Evolutionary conservation across 495 filamentous ascomycete genomes (phyloP).

Genomic region (Lophiostoma macrostomum): DNA sequence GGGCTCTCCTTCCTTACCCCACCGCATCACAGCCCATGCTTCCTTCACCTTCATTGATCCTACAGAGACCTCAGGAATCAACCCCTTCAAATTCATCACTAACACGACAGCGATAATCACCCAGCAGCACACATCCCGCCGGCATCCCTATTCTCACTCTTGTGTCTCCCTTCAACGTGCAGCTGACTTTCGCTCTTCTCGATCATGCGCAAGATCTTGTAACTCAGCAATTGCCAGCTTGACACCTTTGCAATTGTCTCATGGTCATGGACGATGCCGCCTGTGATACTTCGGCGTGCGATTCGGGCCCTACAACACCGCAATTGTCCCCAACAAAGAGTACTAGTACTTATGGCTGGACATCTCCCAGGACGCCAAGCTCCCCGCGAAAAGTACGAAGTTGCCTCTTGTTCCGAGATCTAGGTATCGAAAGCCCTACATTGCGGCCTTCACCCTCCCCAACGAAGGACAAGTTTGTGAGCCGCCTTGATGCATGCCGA

Average conservation of each 20-base stretch:
- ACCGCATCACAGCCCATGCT: not conserved
- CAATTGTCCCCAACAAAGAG: constrained; percentile 25
- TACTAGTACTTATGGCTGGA: constrained; percentile 19
- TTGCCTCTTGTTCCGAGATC: constrained; percentile 19
- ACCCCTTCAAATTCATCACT: constrained; percentile 17
- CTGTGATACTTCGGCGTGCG: not conserved
- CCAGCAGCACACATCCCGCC: constrained; percentile 3
- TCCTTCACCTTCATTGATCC: constrained; percentile 4
- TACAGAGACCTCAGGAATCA: constrained; percentile 13
- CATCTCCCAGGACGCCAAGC: constrained; percentile 14
- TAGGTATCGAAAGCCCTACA: not conserved
- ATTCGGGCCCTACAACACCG: constrained; percentile 17
- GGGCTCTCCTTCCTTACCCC: not conserved
- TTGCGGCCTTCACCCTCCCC: constrained; percentile 18
- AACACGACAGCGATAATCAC: constrained; percentile 22
- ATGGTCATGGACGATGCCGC: constrained; percentile 16
- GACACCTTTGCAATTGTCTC: not conserved
- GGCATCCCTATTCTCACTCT: constrained; percentile 5
- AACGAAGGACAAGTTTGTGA: not conserved
- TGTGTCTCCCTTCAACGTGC: constrained; percentile 5
- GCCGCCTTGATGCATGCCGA: not conserved
- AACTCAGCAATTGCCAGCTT: constrained; percentile 3
- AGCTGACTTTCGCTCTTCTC: constrained; percentile 26
- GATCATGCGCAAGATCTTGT: constrained; percentile 14
- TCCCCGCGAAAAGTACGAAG: constrained; percentile 24